Evolutionary conservation across 129 eudicot species (phyloP).

Genomic region (Centella asiatica): DNA sequence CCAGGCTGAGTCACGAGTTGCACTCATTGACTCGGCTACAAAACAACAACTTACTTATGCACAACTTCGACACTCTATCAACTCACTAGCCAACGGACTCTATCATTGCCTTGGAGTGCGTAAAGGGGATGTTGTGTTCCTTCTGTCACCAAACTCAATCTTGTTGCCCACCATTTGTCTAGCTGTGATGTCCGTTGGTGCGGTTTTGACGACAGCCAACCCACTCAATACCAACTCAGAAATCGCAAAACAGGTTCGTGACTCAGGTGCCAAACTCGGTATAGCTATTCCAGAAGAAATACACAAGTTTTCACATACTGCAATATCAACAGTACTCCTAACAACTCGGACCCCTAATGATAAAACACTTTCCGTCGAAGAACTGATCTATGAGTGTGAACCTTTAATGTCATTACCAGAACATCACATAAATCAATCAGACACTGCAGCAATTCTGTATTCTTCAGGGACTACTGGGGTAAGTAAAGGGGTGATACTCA

Average conservation of each 20-base stretch:
- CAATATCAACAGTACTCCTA: conserved; percentile 43
- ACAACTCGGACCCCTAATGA: conserved; percentile 29
- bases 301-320: conserved; percentile 33
- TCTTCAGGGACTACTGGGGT: conserved; percentile 84
- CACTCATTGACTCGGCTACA: conserved; percentile 50
- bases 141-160: conserved; percentile 58
- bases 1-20: conserved; percentile 38
- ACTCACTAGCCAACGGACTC: conserved; percentile 46
- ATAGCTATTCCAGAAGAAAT: conserved; percentile 36
- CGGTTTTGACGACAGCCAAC: conserved; percentile 63
- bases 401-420: conserved; percentile 36
- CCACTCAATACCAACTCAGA: conserved; percentile 60
- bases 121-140: conserved; percentile 56
- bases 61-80: conserved; percentile 48
- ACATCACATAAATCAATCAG: conserved; percentile 38
- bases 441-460: conserved; percentile 60
- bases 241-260: conserved; percentile 55
- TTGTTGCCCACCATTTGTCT: conserved; percentile 66
- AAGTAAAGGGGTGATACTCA: conserved; percentile 60
- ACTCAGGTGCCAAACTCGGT: conserved; percentile 65
- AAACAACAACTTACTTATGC: conserved; percentile 35
- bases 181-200: conserved; percentile 54
- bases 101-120: conserved; percentile 53
- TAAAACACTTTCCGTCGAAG: conserved; percentile 41
- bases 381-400: conserved; percentile 43